A percentile compares a stretch with the other conserved stretches of the same genome.
These are phyloP conservation scores for Acacia melanoxylon DNA, from an alignment of 306 rosid genomes.

Conservation along the genomic window DNA sequence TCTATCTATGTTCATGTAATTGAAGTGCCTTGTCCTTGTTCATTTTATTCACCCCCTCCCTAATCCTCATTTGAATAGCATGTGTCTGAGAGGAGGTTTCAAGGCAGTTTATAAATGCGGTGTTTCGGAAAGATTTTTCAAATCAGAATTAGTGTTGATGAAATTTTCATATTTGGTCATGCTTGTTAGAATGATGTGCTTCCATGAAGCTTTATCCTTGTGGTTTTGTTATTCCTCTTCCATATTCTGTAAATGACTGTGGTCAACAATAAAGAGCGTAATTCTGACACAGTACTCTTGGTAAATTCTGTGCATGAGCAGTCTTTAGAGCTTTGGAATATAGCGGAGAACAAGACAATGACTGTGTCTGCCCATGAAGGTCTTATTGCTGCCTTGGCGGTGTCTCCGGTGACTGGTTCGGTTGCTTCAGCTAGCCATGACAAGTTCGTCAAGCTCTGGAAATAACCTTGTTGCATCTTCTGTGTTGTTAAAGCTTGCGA, in stretches of 20 bases:
- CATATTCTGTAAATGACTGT: not conserved
- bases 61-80: not conserved
- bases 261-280: not conserved
- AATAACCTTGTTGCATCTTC: constrained; percentile 38
- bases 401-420: constrained; percentile 72
- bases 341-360: constrained; percentile 89
- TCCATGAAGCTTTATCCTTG: not conserved
- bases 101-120: not conserved
- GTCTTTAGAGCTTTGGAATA: constrained; percentile 99
- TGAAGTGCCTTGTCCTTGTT: not conserved
- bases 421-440: constrained; percentile 97
- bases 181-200: not conserved
- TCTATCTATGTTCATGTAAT: not conserved
- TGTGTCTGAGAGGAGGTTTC: not conserved
- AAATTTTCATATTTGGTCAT: not conserved
- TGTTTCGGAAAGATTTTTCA: not conserved
- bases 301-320: constrained; percentile 34
- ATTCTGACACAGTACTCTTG: not conserved
- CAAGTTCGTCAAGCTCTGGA: constrained; percentile 88
- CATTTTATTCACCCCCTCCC: not conserved
- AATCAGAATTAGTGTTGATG: not conserved
- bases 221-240: not conserved
- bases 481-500: not conserved
- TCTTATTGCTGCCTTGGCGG: constrained; percentile 76
- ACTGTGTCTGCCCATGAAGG: constrained; percentile 89